Evolutionary conservation across 164 flowering plant species (phyloP).

Genomic region (Tetracentron sinense): DNA sequence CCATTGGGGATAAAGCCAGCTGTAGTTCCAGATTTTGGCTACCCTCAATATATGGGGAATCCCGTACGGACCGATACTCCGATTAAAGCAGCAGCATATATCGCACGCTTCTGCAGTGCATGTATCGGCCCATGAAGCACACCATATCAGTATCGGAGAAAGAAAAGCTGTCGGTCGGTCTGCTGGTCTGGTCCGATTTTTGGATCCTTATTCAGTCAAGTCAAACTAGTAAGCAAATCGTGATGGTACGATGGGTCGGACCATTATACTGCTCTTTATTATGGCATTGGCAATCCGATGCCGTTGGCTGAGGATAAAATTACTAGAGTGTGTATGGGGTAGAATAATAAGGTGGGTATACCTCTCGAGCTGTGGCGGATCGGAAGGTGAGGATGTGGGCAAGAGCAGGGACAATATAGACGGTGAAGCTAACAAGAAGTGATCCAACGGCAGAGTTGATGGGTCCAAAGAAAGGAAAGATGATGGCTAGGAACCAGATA

Average conservation of each 20-base stretch:
- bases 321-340: too few relatives aligned
- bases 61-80: background rate
- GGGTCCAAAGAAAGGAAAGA: conserved; percentile 97
- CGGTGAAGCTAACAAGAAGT: conserved; percentile 95
- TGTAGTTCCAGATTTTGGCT: too few relatives aligned
- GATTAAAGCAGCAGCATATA: background rate
- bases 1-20: too few relatives aligned
- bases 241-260: background rate
- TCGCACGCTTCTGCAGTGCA: background rate
- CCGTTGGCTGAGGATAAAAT: too few relatives aligned
- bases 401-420: conserved; percentile 91
- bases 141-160: conserved; percentile 29
- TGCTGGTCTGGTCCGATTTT: conserved; percentile 29
- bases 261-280: background rate
- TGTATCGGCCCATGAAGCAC: background rate
- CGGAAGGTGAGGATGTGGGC: conserved; percentile 87
- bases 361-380: conserved; percentile 85
- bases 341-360: too few relatives aligned
- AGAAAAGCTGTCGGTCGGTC: conserved; percentile 26
- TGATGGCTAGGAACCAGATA: conserved; percentile 90
- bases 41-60: background rate
- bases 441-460: conserved; percentile 96
- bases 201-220: background rate
- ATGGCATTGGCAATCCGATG: background rate
- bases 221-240: too few relatives aligned